Evolutionary conservation across 2,329 filamentous ascomycete species (phyloP).

Genomic region (Aspergillus cejpii): DNA sequence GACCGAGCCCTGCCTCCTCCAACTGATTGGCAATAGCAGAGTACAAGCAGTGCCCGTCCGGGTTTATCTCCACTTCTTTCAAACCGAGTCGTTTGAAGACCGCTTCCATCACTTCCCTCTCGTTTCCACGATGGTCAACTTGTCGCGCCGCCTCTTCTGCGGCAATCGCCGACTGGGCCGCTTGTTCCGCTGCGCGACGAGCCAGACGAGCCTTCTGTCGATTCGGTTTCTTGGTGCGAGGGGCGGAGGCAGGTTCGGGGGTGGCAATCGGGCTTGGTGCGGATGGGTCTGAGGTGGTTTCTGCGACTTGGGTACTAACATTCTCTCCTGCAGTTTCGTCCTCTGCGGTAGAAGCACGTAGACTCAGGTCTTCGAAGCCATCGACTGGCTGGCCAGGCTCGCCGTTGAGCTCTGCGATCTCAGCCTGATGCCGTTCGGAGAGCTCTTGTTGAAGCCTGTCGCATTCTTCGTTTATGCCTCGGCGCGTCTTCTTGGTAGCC

Average conservation of each 20-base stretch:
- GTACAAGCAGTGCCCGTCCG: constrained; percentile 94
- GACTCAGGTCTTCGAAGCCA: constrained; percentile 28
- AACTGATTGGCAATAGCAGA: constrained; percentile 85
- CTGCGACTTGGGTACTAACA: neutral
- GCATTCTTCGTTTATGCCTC: constrained; percentile 63
- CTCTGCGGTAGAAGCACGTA: constrained; percentile 23
- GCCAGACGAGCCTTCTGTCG: constrained; percentile 87
- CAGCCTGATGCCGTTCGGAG: constrained; percentile 48
- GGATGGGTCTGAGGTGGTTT: constrained; percentile 1
- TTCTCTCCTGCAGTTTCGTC: constrained; percentile 1
- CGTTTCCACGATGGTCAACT: constrained; percentile 64
- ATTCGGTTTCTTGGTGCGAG: constrained; percentile 65
- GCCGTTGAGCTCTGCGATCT: constrained; percentile 44
- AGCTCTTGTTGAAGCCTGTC: constrained; percentile 52
- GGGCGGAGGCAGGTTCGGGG: constrained; percentile 9
- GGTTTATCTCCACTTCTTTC: constrained; percentile 69
- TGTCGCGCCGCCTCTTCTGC: constrained; percentile 67
- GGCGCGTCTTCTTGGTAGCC: constrained; percentile 73
- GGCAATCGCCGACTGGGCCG: constrained; percentile 61
- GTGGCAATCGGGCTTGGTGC: neutral
- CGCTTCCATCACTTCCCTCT: constrained; percentile 63
- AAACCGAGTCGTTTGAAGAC: constrained; percentile 60
- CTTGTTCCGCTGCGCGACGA: constrained; percentile 76
- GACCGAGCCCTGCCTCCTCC: constrained; percentile 40
- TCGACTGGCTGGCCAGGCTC: constrained; percentile 21